Evolutionary conservation across 140 eudicot genomes (phyloP), one percentile per base, ranked within the genome.

Genomic region (Senecio squalidus): DNA sequence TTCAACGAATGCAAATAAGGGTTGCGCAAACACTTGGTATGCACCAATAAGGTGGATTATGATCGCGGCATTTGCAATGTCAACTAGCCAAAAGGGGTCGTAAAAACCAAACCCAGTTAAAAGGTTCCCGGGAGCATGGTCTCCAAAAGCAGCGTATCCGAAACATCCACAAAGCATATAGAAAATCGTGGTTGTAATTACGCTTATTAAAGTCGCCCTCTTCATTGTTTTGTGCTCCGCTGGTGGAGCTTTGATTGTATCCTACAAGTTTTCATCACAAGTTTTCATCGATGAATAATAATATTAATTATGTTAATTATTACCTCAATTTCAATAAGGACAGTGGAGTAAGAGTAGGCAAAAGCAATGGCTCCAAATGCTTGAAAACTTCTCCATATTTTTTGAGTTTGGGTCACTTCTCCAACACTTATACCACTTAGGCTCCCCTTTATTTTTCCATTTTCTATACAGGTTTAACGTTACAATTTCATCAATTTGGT

Each of bases 341-440:
- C 82, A 11, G 45, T 62, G 7, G 85, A 75, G 73, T 70, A 84
- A 25, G 84, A 64, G 62, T 81, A 81, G 23, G 88, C 88, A 77
- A 81, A 77, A 29, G 84, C 84, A 46, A 81, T 74, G 11, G 75
- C 81, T 28, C 84, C 88, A 41, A 81, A 66, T 28, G 88, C 88
- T 70, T 76, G 88, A 43, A 77, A 81, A 33, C 80, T 73, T 55
- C 83, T 76, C 88, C 88, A 77, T 33, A 82, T 24, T 40, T 82
- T 82, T 56, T 82, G 79, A 4, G 79, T 75, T 75, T 55, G 70
- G 22, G 78, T 74, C 39, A 78, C 80, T 51, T 71, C 67, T 2
- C 85, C 82, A 27, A 75, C 73, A 60, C 85, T 75, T 30, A 82
- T 75, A 31, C 90, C 82, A 43, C 67, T 75, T 1, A 78, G 68